Conservation (phyloP, 345 rosid genomes). For the Punica granatum region DNA sequence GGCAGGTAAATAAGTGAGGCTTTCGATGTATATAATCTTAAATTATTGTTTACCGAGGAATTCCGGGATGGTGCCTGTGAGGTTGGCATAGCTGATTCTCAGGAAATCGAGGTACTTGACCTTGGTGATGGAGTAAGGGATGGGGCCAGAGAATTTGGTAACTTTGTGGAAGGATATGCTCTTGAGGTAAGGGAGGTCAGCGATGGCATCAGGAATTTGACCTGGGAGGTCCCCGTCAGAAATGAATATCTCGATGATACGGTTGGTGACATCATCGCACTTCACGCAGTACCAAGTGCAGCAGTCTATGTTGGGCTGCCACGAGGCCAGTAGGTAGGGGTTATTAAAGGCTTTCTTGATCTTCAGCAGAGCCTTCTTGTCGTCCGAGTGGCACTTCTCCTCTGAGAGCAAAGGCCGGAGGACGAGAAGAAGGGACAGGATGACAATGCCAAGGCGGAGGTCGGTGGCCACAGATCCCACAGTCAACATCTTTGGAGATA, state of each 20-base stretch:
- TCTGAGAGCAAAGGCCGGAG: background rate
- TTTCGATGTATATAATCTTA: background rate
- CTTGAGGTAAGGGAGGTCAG: conserved; percentile 8
- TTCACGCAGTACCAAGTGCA: conserved; percentile 50
- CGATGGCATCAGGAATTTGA: conserved; percentile 4
- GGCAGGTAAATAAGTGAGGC: no score
- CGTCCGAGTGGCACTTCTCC: conserved; percentile 10
- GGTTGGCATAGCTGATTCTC: conserved; percentile 6
- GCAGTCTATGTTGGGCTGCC: conserved; percentile 22
- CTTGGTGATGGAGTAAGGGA: conserved; percentile 1
- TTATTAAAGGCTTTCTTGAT: conserved; percentile 10
- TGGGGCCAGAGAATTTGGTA: conserved; percentile 11
- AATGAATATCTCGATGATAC: conserved; percentile 44
- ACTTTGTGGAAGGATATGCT: background rate
- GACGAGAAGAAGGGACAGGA: background rate
- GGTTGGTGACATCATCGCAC: conserved; percentile 52
- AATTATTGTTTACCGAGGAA: background rate
- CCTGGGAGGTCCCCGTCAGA: conserved; percentile 15
- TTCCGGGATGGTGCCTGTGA: background rate
- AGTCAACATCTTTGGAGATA: background rate
- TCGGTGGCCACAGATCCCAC: background rate
- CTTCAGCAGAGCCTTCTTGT: conserved; percentile 11
- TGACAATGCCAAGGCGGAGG: background rate
- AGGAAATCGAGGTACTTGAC: conserved; percentile 7
- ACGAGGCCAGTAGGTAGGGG: conserved; percentile 9